Percentiles rank a stretch among this genome's conserved stretches.
phyloP scores from a whole-genome alignment of 1,284 basidiomycete species.

The Polyporus tsugae region DNA sequence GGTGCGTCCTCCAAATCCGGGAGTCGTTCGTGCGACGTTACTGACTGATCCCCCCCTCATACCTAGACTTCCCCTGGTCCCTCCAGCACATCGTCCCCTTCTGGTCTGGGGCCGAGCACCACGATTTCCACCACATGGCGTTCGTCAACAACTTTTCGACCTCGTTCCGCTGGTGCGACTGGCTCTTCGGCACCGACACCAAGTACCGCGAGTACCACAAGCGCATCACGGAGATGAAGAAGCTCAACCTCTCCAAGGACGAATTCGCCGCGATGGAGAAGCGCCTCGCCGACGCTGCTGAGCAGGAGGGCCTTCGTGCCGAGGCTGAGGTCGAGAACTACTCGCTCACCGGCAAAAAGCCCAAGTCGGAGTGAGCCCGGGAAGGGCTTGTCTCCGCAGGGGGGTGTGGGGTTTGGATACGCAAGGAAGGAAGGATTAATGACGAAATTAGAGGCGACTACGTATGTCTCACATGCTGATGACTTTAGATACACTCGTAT shows the following conservation, averaged over 20 bases:
- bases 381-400: background rate
- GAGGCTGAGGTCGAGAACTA: slow-evolving; percentile 66
- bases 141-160: slow-evolving; percentile 92
- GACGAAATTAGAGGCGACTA: slow-evolving; percentile 1
- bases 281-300: slow-evolving; percentile 67
- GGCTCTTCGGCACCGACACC: slow-evolving; percentile 84
- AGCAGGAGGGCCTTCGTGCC: slow-evolving; percentile 76
- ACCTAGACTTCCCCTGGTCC: slow-evolving; percentile 94
- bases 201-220: slow-evolving; percentile 84
- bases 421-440: slow-evolving; percentile 1
- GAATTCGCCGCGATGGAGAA: slow-evolving; percentile 65
- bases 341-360: slow-evolving; percentile 40
- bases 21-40: background rate
- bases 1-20: slow-evolving; percentile 55
- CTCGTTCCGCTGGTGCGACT: slow-evolving; percentile 93
- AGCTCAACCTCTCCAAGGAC: slow-evolving; percentile 55
- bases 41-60: slow-evolving; percentile 5
- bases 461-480: slow-evolving; percentile 6
- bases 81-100: slow-evolving; percentile 94
- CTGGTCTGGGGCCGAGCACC: slow-evolving; percentile 99
- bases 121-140: slow-evolving; percentile 96
- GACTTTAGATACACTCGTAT: slow-evolving; percentile 18
- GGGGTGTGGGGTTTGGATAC: background rate
- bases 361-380: slow-evolving; percentile 35
- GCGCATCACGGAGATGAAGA: slow-evolving; percentile 62